These are phyloP conservation scores for Chaetomium strumarium DNA, from an alignment of 2,329 filamentous ascomycete species.

Conservation along the genomic window DNA sequence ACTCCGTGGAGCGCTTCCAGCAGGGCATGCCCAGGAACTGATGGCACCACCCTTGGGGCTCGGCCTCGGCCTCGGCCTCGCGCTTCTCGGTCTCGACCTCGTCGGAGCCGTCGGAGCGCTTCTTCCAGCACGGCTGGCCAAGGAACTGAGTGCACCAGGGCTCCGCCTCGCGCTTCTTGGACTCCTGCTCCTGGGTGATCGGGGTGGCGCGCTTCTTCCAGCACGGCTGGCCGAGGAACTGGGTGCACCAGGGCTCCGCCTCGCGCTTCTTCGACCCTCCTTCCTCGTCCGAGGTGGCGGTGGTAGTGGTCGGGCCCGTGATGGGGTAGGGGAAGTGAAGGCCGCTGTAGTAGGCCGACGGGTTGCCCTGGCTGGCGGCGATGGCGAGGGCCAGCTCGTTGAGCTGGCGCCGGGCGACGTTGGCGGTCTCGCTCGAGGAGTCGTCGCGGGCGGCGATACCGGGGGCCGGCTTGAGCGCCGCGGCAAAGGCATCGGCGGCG, in stretches of 20 bases:
- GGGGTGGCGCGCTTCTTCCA: constrained; percentile 8
- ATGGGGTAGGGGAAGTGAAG: constrained; percentile 25
- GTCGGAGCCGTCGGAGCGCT: too few relatives aligned
- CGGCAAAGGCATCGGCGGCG: constrained; percentile 32
- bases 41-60: constrained; percentile 26
- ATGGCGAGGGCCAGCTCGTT: constrained; percentile 35
- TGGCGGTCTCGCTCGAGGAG: constrained; percentile 31
- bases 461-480: constrained; percentile 24
- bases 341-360: constrained; percentile 29
- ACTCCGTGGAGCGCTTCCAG: constrained; percentile 16
- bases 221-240: constrained; percentile 36
- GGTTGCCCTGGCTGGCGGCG: constrained; percentile 28
- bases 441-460: constrained; percentile 29
- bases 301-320: constrained; percentile 8
- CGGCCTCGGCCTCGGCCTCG: neutral
- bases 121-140: constrained; percentile 39
- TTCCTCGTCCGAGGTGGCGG: constrained; percentile 19
- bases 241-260: constrained; percentile 30
- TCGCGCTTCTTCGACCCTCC: constrained; percentile 8
- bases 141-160: constrained; percentile 29
- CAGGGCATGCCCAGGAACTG: constrained; percentile 36
- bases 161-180: neutral
- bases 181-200: neutral
- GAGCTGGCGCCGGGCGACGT: constrained; percentile 34
- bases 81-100: neutral